Percentiles rank a stretch among this genome's conserved stretches.
Conservation (phyloP, 495 filamentous ascomycete genomes). For the Penicillium longicatenatum region DNA sequence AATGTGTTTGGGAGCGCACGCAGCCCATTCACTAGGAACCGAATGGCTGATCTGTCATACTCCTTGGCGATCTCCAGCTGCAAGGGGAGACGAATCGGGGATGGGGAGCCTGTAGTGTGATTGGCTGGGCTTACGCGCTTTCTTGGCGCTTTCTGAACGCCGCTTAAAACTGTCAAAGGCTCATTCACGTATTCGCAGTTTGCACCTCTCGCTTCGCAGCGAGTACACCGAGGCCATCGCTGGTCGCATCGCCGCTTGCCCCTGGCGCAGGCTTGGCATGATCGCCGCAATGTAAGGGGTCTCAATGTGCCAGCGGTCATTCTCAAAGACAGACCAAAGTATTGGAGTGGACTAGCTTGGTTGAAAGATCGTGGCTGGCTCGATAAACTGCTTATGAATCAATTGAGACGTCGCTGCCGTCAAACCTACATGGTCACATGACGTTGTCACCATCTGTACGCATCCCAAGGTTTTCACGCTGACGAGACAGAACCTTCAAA, state of each 20-base stretch:
- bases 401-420: too few relatives aligned
- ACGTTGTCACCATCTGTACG: too few relatives aligned
- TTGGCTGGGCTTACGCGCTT: neutral
- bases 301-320: constrained; percentile 8
- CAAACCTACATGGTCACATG: too few relatives aligned
- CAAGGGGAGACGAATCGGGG: constrained; percentile 12
- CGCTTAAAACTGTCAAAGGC: constrained; percentile 19
- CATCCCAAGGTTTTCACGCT: too few relatives aligned
- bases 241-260: constrained; percentile 50
- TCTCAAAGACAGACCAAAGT: neutral
- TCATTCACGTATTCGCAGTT: constrained; percentile 40
- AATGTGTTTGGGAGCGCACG: constrained; percentile 22
- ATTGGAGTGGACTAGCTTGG: too few relatives aligned
- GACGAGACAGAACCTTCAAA: too few relatives aligned
- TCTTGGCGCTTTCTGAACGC: neutral
- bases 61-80: constrained; percentile 33
- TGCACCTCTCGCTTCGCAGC: constrained; percentile 37
- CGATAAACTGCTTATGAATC: too few relatives aligned
- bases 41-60: constrained; percentile 22
- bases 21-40: constrained; percentile 26
- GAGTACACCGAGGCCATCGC: constrained; percentile 36
- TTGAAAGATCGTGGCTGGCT: too few relatives aligned
- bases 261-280: constrained; percentile 45
- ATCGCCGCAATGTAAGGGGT: constrained; percentile 29
- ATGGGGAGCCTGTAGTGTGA: neutral